phyloP scores from a whole-genome alignment of 345 rosid genomes.

The Gossypium stocksii region DNA sequence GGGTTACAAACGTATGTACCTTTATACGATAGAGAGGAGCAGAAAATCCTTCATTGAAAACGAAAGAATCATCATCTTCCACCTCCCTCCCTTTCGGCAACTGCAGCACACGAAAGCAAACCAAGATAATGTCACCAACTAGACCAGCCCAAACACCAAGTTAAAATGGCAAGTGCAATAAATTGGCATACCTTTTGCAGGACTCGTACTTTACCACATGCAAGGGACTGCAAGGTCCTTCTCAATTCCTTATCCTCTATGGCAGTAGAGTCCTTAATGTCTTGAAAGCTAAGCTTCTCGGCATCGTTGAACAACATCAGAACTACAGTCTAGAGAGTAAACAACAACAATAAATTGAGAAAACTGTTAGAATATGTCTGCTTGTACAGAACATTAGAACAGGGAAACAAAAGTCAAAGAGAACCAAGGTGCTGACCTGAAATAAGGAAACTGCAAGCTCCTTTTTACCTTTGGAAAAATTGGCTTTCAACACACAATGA shows the following conservation, averaged over 20 bases:
- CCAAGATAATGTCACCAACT: neutral
- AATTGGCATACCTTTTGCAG: constrained; percentile 58
- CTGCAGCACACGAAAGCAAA: constrained; percentile 33
- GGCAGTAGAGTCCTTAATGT: constrained; percentile 82
- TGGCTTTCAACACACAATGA: constrained; percentile 89
- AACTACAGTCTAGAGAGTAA: constrained; percentile 73
- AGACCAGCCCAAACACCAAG: neutral
- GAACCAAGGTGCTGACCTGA: constrained; percentile 60
- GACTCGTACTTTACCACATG: constrained; percentile 97
- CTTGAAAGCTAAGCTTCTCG: constrained; percentile 81
- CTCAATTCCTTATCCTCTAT: constrained; percentile 95
- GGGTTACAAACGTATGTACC: constrained; percentile 30
- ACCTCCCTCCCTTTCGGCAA: constrained; percentile 90
- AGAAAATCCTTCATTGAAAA: constrained; percentile 71
- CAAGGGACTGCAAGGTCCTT: constrained; percentile 94
- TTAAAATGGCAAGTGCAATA: neutral
- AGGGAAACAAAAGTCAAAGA: neutral
- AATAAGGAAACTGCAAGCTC: constrained; percentile 96
- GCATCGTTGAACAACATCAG: constrained; percentile 96
- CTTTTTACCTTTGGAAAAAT: constrained; percentile 87
- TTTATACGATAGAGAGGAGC: constrained; percentile 84
- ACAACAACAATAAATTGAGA: neutral
- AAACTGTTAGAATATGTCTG: constrained; percentile 16
- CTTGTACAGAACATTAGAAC: neutral
- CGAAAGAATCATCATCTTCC: constrained; percentile 77